phyloP scores from a whole-genome alignment of 2,329 filamentous ascomycete species.

The Aspergillus ruber region DNA sequence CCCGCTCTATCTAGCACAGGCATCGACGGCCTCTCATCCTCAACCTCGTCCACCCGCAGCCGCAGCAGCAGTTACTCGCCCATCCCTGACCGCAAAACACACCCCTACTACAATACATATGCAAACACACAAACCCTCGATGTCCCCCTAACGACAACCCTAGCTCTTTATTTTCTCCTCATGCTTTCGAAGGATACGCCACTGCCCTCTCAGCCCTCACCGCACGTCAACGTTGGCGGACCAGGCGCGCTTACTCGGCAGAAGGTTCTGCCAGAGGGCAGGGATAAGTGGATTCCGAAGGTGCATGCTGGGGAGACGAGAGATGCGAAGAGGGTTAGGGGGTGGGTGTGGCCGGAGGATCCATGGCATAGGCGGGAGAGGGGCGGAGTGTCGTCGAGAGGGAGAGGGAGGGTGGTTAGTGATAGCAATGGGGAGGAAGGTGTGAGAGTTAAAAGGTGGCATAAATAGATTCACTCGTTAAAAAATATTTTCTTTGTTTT shows the following conservation, averaged over 20 bases:
- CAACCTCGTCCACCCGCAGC: constrained; percentile 10
- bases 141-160: constrained; percentile 48
- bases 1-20: constrained; percentile 22
- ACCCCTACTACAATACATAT: neutral
- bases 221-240: constrained; percentile 55
- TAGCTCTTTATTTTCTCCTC: constrained; percentile 59
- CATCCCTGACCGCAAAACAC: neutral
- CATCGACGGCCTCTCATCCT: constrained; percentile 20
- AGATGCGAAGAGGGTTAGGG: constrained; percentile 53
- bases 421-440: constrained; percentile 7
- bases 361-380: constrained; percentile 53
- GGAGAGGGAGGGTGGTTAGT: neutral
- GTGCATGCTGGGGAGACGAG: constrained; percentile 54
- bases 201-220: constrained; percentile 50
- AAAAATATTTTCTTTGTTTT: neutral
- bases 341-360: constrained; percentile 59
- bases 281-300: constrained; percentile 59
- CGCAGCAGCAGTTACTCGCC: constrained; percentile 4
- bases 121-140: constrained; percentile 8
- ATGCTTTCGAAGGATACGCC: constrained; percentile 59
- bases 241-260: constrained; percentile 52
- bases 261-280: constrained; percentile 45
- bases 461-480: constrained; percentile 21
- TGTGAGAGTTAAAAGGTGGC: constrained; percentile 28
- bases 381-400: constrained; percentile 21